A percentile compares a stretch with the other conserved stretches of the same genome.
phyloP scores from a whole-genome alignment of 176 grass and related monocot genomes.

The Hordeum vulgare region MorexV3_pseudomolecules_assembly NC_058519.1:437014445-437014944 shows the following conservation, averaged over 20 bases:
- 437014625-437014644: not conserved
- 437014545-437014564: not conserved
- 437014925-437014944: not conserved
- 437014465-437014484: slow-evolving; percentile 4
- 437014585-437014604: not conserved
- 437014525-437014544: not conserved
- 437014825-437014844: slow-evolving; percentile 39
- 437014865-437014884: slow-evolving; percentile 58
- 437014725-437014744: slow-evolving; percentile 40
- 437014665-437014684: not conserved
- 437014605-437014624: not conserved
- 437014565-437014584: not conserved
- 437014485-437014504: not conserved
- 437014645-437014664: not conserved
- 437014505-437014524: not conserved
- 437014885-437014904: slow-evolving; percentile 50
- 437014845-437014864: slow-evolving; percentile 26
- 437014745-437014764: slow-evolving; percentile 48
- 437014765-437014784: slow-evolving; percentile 40
- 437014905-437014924: slow-evolving; percentile 75
- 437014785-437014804: slow-evolving; percentile 30
- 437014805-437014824: slow-evolving; percentile 50
- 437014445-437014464: not conserved
- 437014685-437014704: slow-evolving; percentile 47
- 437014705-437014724: slow-evolving; percentile 44